These are phyloP conservation scores for Coemansia sp. DNA, from an alignment of 192 early-diverging fungal species.

Conservation along the genomic window DNA sequence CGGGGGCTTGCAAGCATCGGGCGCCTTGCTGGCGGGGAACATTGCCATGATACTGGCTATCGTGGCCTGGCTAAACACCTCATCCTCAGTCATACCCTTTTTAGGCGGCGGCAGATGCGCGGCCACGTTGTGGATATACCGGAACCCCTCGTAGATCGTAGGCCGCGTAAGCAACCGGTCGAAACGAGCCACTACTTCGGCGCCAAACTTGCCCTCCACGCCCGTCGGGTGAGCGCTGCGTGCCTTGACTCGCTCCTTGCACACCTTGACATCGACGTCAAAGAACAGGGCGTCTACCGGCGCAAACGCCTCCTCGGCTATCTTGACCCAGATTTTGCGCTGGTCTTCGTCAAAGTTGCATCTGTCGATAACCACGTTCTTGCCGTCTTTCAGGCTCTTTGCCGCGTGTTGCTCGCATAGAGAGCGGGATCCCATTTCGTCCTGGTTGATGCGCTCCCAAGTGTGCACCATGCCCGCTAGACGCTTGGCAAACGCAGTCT, in stretches of 20 bases:
- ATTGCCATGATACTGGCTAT: slow-evolving; percentile 49
- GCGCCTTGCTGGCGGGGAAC: slow-evolving; percentile 51
- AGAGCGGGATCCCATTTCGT: slow-evolving; percentile 65
- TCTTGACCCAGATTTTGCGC: slow-evolving; percentile 67
- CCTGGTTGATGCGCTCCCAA: slow-evolving; percentile 73
- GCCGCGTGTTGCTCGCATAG: slow-evolving; percentile 62
- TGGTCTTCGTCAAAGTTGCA: slow-evolving; percentile 77
- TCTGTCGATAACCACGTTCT: slow-evolving; percentile 73
- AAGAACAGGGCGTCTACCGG: slow-evolving; percentile 69
- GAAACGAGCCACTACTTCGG: slow-evolving; percentile 64
- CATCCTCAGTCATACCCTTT: slow-evolving; percentile 51
- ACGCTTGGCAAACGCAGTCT: slow-evolving; percentile 65
- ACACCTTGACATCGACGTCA: slow-evolving; percentile 60
- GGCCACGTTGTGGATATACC: slow-evolving; percentile 54
- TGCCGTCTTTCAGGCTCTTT: slow-evolving; percentile 51
- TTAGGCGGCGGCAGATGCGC: slow-evolving; percentile 47
- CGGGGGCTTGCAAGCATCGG: slow-evolving; percentile 34
- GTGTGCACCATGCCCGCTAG: slow-evolving; percentile 40
- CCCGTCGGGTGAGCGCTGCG: slow-evolving; percentile 69
- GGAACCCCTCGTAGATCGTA: slow-evolving; percentile 54
- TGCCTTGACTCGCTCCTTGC: slow-evolving; percentile 62
- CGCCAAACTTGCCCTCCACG: slow-evolving; percentile 63
- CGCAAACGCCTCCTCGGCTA: slow-evolving; percentile 59
- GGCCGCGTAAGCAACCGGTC: slow-evolving; percentile 47
- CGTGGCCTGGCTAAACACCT: slow-evolving; percentile 44